These are phyloP conservation scores for Termitomyces sp. DNA, from an alignment of 768 basidiomycete genomes.

Conservation along the genomic window DNA sequence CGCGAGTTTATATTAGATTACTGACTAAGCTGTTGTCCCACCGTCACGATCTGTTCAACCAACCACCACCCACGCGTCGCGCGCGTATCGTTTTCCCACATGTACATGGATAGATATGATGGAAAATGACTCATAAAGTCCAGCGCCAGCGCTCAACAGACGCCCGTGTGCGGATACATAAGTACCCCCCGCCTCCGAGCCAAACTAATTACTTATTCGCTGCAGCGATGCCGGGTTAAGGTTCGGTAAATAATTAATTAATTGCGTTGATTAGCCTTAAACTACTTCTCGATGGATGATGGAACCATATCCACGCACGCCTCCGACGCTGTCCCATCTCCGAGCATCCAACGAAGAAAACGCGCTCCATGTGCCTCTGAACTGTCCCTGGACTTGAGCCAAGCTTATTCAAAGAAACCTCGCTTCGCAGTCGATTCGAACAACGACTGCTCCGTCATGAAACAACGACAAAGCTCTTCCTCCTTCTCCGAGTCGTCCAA, in stretches of 20 bases:
- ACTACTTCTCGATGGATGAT: slow-evolving; percentile 1
- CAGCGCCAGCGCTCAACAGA: neutral
- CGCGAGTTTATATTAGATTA: too few species aligned
- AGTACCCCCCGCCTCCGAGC: neutral
- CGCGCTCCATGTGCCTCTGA: slow-evolving; percentile 6
- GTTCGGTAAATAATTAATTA: slow-evolving; percentile 4
- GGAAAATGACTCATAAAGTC: neutral
- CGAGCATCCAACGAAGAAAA: slow-evolving; percentile 1
- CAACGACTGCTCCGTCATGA: slow-evolving; percentile 16
- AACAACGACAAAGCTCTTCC: neutral
- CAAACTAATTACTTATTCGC: too few species aligned
- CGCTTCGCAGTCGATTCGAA: slow-evolving; percentile 4
- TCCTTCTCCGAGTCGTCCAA: neutral
- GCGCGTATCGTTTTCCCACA: too few species aligned
- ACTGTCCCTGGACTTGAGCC: neutral
- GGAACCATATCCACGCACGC: slow-evolving; percentile 1
- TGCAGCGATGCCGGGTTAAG: neutral
- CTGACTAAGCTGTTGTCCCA: too few species aligned
- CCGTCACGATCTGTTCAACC: too few species aligned
- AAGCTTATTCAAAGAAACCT: slow-evolving; percentile 9
- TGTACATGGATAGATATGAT: neutral
- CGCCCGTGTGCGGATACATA: too few species aligned
- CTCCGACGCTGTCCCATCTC: slow-evolving; percentile 3
- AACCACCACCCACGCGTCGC: too few species aligned
- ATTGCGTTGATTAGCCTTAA: slow-evolving; percentile 1